A percentile compares a stretch with the other conserved stretches of the same genome.
phyloP scores from a whole-genome alignment of 2,329 filamentous ascomycete genomes.

The Tricladium varicosporioides region DNA sequence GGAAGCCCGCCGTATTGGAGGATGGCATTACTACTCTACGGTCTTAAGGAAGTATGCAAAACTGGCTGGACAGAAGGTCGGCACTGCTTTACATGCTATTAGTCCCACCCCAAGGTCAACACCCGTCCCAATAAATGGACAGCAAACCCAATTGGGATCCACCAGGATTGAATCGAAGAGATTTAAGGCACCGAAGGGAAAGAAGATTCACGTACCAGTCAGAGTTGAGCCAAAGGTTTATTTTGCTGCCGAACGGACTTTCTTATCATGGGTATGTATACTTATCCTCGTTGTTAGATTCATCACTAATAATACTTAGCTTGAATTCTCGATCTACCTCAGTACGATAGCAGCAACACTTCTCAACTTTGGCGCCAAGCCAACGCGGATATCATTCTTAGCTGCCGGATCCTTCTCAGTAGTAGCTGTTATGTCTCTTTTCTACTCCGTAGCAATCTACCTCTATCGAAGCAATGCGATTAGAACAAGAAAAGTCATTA shows the following conservation, averaged over 20 bases:
- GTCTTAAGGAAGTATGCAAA: conserved; percentile 44
- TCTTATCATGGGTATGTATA: conserved; percentile 78
- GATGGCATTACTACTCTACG: conserved; percentile 69
- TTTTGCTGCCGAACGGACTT: conserved; percentile 94
- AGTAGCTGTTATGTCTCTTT: conserved; percentile 72
- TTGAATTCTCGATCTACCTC: conserved; percentile 95
- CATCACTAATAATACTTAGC: conserved; percentile 44
- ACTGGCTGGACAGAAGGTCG: conserved; percentile 18
- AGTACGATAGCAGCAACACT: conserved; percentile 82
- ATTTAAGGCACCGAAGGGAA: conserved; percentile 75
- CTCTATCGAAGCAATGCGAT: conserved; percentile 87
- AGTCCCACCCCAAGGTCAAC: conserved; percentile 18
- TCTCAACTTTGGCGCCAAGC: conserved; percentile 72
- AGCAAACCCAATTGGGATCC: conserved; percentile 51
- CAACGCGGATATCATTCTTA: conserved; percentile 58
- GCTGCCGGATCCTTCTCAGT: conserved; percentile 78
- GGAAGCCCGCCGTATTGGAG: conserved; percentile 73
- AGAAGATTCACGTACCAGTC: conserved; percentile 93
- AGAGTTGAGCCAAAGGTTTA: conserved; percentile 97
- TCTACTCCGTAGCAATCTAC: conserved; percentile 83
- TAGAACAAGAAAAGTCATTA: conserved; percentile 76
- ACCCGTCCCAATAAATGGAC: conserved; percentile 53
- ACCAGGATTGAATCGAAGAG: conserved; percentile 55
- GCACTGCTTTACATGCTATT: conserved; percentile 16
- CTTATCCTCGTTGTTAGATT: not conserved